Conservation (phyloP, 148 eudicot species). For the Diospyros kaki region DNA sequence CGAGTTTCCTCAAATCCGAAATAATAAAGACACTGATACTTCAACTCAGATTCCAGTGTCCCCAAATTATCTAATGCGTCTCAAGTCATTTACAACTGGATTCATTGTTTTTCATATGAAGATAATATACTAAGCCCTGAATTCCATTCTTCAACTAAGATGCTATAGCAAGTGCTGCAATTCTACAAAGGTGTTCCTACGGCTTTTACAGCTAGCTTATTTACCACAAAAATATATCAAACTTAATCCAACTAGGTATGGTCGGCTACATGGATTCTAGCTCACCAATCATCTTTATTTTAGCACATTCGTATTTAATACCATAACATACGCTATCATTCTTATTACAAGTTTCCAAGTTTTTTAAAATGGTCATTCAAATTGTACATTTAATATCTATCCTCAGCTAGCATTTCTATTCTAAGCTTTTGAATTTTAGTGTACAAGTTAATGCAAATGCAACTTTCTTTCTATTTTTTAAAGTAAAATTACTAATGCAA, state of each 20-base stretch:
- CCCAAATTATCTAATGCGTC: not conserved
- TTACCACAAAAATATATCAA: too few species aligned
- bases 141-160: not conserved
- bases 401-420: not conserved
- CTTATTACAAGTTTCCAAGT: not conserved
- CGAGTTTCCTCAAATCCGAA: not conserved
- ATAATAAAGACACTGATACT: not conserved
- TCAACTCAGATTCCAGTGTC: not conserved
- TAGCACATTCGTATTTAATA: too few species aligned
- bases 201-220: not conserved
- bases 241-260: too few species aligned
- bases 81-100: not conserved
- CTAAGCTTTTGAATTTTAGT: not conserved
- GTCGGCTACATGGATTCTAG: too few species aligned
- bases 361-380: too few species aligned
- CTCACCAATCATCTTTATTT: too few species aligned
- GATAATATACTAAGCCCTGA: not conserved
- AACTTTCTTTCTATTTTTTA: not conserved
- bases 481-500: too few species aligned
- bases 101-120: not conserved
- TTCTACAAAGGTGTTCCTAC: not conserved
- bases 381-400: not conserved
- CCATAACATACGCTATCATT: not conserved
- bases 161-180: not conserved
- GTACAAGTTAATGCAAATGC: not conserved